These are phyloP conservation scores for Malus hybrid DNA, from an alignment of 331 rosid species.

Conservation along the genomic window DNA sequence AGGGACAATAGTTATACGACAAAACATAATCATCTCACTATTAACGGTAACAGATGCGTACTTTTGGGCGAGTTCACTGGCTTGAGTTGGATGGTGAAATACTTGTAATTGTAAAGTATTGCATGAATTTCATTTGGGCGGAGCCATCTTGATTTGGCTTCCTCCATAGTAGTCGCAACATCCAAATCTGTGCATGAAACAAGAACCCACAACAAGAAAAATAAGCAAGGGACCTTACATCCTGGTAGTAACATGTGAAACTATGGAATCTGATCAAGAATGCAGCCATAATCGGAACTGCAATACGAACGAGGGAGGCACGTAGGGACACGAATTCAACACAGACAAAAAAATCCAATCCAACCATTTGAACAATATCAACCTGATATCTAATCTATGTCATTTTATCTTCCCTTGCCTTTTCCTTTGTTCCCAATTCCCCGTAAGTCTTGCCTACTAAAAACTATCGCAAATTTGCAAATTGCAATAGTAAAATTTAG, in stretches of 20 bases:
- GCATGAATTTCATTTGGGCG: constrained; percentile 98
- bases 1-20: background rate
- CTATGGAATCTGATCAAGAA: background rate
- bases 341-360: background rate
- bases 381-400: background rate
- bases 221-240: background rate
- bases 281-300: background rate
- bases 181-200: constrained; percentile 60
- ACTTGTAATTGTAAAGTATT: constrained; percentile 67
- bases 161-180: constrained; percentile 52
- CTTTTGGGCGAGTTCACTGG: constrained; percentile 84
- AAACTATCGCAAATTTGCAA: background rate
- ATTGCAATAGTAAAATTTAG: background rate
- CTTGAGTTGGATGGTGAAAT: constrained; percentile 71
- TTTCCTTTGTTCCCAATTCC: background rate
- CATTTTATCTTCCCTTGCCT: background rate
- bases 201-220: constrained; percentile 16
- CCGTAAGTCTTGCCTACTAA: background rate
- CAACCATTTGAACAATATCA: background rate
- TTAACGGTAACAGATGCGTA: constrained; percentile 30
- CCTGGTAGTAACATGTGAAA: background rate
- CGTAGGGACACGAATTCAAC: background rate
- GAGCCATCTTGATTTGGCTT: constrained; percentile 85
- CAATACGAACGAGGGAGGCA: background rate
- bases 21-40: constrained; percentile 1